Evolutionary conservation across 2,329 filamentous ascomycete genomes (phyloP), one percentile per base, ranked within the genome.

Genomic region (Corinectria fuckeliana): DNA sequence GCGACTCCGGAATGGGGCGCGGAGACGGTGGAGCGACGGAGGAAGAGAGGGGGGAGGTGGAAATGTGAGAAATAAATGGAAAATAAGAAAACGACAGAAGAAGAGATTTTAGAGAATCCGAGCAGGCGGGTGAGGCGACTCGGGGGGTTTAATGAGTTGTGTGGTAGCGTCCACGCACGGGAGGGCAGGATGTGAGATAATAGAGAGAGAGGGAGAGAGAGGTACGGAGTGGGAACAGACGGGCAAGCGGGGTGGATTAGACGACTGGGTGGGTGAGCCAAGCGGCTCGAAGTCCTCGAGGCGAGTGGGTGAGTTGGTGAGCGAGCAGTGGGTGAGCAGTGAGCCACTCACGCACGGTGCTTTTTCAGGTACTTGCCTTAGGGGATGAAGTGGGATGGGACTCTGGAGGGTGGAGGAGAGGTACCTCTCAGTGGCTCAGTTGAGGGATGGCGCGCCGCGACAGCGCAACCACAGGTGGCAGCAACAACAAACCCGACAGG

Each of bases 141-240:
- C 67, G 64, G 70, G 58, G 71, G 70, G 72, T 73, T 74, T 74
- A 74, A 74, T 74, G 72, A 72, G 63, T 62, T 64, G 62, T 69
- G 68, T 65, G 67, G 69, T 66, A 67, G 62, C 66, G 65, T 69
- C 65, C 62, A 56, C 50, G 58, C 64, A 60, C 48, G 61, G 62
- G 58, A 63, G 63, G 56, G 52, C 32, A 50, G 30, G 45, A 50
- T 41, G 53, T 55, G 52, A 60, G 56, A 59, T 50, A 56, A n/a
- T n/a, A n/a, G n/a, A n/a, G n/a, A n/a, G n/a, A n/a, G n/a, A n/a
- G n/a, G n/a, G n/a, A n/a, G n/a, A n/a, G 54, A 60, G 55, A 63
- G 58, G 61, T 55, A 65, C 28, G 41, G 50, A 50, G 49, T 38
- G 54, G 57, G 32, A 47, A 45, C 32, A 36, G 32, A 36, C 56